phyloP scores from a whole-genome alignment of 371 early-diverging fungal species.

The Mucor lusitanicus region DNA sequence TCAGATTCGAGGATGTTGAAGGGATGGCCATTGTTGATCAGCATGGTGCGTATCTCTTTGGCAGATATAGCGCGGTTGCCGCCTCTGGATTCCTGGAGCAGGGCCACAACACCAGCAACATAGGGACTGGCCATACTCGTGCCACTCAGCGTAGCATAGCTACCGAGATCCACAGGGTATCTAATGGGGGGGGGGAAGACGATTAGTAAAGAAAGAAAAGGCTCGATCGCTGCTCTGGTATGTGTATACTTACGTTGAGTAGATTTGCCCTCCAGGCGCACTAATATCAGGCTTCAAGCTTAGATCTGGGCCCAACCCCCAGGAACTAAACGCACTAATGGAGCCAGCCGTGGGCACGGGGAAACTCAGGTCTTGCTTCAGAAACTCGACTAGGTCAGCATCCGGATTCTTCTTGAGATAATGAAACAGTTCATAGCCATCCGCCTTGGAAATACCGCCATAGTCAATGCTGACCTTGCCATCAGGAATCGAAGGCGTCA shows the following conservation, averaged over 20 bases:
- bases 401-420: slow-evolving; percentile 5
- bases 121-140: slow-evolving; percentile 80
- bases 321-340: slow-evolving; percentile 57
- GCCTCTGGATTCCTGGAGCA: slow-evolving; percentile 42
- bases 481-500: slow-evolving; percentile 30
- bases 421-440: slow-evolving; percentile 35
- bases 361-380: slow-evolving; percentile 26
- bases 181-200: too few species aligned
- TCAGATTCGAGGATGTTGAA: slow-evolving; percentile 32
- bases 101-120: slow-evolving; percentile 69
- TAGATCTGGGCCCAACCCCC: slow-evolving; percentile 72
- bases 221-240: too few species aligned
- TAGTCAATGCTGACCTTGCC: slow-evolving; percentile 33
- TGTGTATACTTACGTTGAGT: slow-evolving; percentile 56
- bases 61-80: slow-evolving; percentile 26
- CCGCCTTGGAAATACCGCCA: slow-evolving; percentile 42
- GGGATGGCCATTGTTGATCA: slow-evolving; percentile 59
- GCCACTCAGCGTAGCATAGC: slow-evolving; percentile 53
- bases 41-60: slow-evolving; percentile 29
- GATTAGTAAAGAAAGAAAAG: too few species aligned
- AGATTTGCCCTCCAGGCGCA: slow-evolving; percentile 76
- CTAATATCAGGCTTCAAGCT: slow-evolving; percentile 72
- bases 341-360: slow-evolving; percentile 37
- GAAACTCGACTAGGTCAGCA: slow-evolving; percentile 9
- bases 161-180: slow-evolving; percentile 31